phyloP scores from a whole-genome alignment of 129 eudicot genomes.

The Deinandra increscens region DNA sequence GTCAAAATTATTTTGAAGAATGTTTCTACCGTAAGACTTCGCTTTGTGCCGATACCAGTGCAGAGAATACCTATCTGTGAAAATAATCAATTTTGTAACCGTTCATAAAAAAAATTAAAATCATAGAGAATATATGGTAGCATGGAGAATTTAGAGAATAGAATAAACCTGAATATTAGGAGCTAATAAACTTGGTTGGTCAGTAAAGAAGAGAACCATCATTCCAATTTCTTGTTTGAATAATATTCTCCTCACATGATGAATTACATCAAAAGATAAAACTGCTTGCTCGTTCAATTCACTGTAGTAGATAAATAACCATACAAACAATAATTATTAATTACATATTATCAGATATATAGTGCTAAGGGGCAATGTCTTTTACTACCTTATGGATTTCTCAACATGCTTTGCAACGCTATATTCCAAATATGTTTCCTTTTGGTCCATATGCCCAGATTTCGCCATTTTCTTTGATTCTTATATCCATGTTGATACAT shows the following conservation, averaged over 20 bases:
- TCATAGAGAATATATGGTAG: slow-evolving; percentile 12
- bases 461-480: slow-evolving; percentile 99
- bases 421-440: slow-evolving; percentile 97
- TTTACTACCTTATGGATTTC: slow-evolving; percentile 89
- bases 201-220: slow-evolving; percentile 97
- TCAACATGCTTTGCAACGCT: slow-evolving; percentile 99
- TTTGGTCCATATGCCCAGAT: slow-evolving; percentile 94
- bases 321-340: slow-evolving; percentile 1
- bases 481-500: slow-evolving; percentile 89
- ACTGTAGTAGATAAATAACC: slow-evolving; percentile 42
- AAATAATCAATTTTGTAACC: slow-evolving; percentile 19
- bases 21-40: slow-evolving; percentile 98
- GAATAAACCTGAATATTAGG: slow-evolving; percentile 89
- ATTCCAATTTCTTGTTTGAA: slow-evolving; percentile 96
- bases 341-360: neutral
- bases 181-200: slow-evolving; percentile 96
- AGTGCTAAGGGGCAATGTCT: no score
- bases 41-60: slow-evolving; percentile 90
- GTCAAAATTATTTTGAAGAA: no score
- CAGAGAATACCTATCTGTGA: slow-evolving; percentile 98
- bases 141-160: neutral
- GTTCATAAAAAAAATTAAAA: neutral
- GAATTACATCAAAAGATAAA: slow-evolving; percentile 80
- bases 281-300: slow-evolving; percentile 99
- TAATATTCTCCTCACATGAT: slow-evolving; percentile 82